phyloP scores from a whole-genome alignment of 768 basidiomycete genomes.

The Phanerochaete carnosa region DNA sequence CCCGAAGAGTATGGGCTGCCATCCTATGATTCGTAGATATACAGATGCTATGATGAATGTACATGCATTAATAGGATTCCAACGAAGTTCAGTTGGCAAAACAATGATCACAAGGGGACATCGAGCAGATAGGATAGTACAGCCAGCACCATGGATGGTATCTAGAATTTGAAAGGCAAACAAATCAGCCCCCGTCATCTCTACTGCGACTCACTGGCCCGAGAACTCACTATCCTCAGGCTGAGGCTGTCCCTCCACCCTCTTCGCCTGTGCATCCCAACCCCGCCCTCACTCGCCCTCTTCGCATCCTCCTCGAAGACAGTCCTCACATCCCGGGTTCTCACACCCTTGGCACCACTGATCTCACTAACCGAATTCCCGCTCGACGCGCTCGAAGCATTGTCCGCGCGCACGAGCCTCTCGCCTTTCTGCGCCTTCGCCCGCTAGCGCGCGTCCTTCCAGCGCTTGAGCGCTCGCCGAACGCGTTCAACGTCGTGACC shows the following conservation, averaged over 20 bases:
- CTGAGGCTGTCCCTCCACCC: conserved; percentile 12
- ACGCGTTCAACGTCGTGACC: conserved; percentile 35
- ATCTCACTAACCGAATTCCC: conserved; percentile 5
- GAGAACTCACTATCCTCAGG: background rate
- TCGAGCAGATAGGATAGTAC: background rate
- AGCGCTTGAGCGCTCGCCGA: conserved; percentile 35
- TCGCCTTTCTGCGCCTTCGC: conserved; percentile 24
- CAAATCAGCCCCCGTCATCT: too few species aligned
- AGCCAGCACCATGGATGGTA: too few species aligned
- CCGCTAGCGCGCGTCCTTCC: conserved; percentile 30
- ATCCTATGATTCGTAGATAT: conserved; percentile 38
- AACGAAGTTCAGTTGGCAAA: background rate
- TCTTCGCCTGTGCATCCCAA: conserved; percentile 15
- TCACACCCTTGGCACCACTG: conserved; percentile 11
- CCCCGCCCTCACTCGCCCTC: conserved; percentile 19
- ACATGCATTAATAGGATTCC: background rate
- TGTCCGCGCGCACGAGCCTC: conserved; percentile 8
- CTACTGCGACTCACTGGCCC: background rate
- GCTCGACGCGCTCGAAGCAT: conserved; percentile 1
- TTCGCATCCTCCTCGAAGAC: conserved; percentile 18
- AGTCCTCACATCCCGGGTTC: conserved; percentile 1
- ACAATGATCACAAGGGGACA: background rate
- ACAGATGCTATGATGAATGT: background rate
- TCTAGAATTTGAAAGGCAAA: too few species aligned
- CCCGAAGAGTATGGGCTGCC: conserved; percentile 86